Conservation (phyloP, 345 rosid species). For the Viola odorata region DNA sequence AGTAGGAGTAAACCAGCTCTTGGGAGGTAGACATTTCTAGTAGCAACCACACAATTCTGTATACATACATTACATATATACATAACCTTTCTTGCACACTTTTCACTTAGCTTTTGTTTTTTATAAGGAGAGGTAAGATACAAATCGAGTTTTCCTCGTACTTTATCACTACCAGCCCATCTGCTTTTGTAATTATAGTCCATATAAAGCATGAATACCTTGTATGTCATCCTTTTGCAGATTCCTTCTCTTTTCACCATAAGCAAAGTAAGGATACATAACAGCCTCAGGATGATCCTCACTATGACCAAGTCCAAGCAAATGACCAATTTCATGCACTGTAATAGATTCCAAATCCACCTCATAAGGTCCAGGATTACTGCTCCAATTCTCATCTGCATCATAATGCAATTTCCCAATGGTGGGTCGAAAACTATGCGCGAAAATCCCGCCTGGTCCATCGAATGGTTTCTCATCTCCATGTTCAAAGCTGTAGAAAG, state of each 20-base stretch:
- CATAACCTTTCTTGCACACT: too few species aligned
- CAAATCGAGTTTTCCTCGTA: too few species aligned
- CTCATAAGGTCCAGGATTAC: constrained; percentile 1
- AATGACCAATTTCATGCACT: constrained; percentile 26
- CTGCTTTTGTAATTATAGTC: not conserved
- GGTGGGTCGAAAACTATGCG: constrained; percentile 16
- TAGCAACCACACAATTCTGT: too few species aligned
- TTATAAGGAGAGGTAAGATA: too few species aligned
- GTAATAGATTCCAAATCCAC: constrained; percentile 27
- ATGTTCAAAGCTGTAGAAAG: constrained; percentile 11
- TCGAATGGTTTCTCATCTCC: constrained; percentile 12
- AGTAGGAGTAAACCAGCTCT: too few species aligned
- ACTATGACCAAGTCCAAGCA: constrained; percentile 24
- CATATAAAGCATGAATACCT: not conserved
- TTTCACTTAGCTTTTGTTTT: too few species aligned
- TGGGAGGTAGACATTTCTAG: too few species aligned
- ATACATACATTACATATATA: too few species aligned
- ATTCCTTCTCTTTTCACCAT: constrained; percentile 4
- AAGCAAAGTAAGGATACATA: constrained; percentile 8
- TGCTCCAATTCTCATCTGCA: constrained; percentile 22
- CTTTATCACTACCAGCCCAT: not conserved
- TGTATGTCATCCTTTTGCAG: constrained; percentile 6
- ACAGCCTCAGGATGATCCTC: constrained; percentile 9
- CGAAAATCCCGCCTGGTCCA: constrained; percentile 5
- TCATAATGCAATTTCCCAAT: constrained; percentile 20